Evolutionary conservation across 75 land plant genomes (phyloP).

Genomic region (Cryptomeria japonica): DNA sequence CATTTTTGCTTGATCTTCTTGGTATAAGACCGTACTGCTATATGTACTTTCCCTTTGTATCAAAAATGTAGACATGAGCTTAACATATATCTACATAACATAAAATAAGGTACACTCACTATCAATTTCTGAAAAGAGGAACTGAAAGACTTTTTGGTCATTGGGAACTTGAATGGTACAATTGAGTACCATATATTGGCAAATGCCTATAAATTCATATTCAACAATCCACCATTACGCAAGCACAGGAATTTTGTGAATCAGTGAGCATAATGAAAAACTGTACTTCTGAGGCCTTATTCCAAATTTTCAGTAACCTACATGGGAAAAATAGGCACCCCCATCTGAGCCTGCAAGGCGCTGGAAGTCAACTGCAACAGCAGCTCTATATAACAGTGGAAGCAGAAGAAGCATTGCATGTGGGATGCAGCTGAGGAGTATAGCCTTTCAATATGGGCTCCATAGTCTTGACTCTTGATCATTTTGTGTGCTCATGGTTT

Average conservation of each 20-base stretch:
- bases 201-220: too few species aligned
- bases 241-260: background rate
- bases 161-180: background rate
- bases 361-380: background rate
- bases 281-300: background rate
- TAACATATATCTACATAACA: background rate
- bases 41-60: background rate
- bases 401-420: background rate
- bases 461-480: conserved; percentile 25
- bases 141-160: background rate
- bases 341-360: background rate
- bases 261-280: background rate
- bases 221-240: too few species aligned
- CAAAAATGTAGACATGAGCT: background rate
- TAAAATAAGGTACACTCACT: background rate
- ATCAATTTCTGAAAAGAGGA: background rate
- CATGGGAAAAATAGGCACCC: background rate
- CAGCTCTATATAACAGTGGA: background rate
- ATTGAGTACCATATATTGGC: too few species aligned
- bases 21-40: background rate
- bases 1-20: background rate
- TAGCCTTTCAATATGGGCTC: conserved; percentile 30
- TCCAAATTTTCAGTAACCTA: background rate
- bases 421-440: background rate
- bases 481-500: conserved; percentile 52